Evolutionary conservation across 495 filamentous ascomycete genomes (phyloP).

Genomic region (Bryoglossum gracile): DNA sequence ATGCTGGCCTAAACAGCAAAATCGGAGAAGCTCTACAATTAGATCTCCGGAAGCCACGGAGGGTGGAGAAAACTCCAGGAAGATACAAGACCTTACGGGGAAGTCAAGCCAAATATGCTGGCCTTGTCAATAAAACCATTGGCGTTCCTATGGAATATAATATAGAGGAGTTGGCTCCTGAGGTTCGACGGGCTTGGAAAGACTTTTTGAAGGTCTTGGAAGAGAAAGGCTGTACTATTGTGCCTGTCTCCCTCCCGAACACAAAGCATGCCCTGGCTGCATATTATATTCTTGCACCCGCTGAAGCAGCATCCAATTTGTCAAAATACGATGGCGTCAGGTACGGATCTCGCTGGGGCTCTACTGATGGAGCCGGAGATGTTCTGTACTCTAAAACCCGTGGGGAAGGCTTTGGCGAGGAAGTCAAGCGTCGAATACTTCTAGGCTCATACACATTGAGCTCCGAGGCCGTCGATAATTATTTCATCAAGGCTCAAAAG

Average conservation of each 20-base stretch:
- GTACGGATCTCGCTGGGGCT: conserved; percentile 51
- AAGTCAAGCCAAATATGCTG: not conserved
- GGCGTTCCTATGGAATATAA: conserved; percentile 87
- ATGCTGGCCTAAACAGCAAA: conserved; percentile 26
- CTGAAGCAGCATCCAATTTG: conserved; percentile 95
- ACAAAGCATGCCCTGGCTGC: conserved; percentile 81
- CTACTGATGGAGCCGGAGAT: conserved; percentile 23
- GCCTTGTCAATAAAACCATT: conserved; percentile 33
- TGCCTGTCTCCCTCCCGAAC: conserved; percentile 72
- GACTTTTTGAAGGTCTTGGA: conserved; percentile 49
- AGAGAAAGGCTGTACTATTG: conserved; percentile 56
- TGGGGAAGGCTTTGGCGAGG: conserved; percentile 65
- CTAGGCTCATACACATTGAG: conserved; percentile 88
- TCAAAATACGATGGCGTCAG: conserved; percentile 94
- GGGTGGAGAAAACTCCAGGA: conserved; percentile 7
- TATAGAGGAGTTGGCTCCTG: conserved; percentile 64
- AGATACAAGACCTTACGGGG: conserved; percentile 1
- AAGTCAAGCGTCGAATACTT: conserved; percentile 80
- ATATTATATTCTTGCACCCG: conserved; percentile 92
- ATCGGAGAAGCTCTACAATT: not conserved
- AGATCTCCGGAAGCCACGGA: too few relatives aligned
- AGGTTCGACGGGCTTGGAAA: conserved; percentile 63
- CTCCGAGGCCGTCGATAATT: conserved; percentile 88
- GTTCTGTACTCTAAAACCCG: conserved; percentile 73
- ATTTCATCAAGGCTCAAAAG: conserved; percentile 89